These are phyloP conservation scores for Aspergillus alliaceus DNA, from an alignment of 2,329 filamentous ascomycete species.

Conservation along the genomic window DNA sequence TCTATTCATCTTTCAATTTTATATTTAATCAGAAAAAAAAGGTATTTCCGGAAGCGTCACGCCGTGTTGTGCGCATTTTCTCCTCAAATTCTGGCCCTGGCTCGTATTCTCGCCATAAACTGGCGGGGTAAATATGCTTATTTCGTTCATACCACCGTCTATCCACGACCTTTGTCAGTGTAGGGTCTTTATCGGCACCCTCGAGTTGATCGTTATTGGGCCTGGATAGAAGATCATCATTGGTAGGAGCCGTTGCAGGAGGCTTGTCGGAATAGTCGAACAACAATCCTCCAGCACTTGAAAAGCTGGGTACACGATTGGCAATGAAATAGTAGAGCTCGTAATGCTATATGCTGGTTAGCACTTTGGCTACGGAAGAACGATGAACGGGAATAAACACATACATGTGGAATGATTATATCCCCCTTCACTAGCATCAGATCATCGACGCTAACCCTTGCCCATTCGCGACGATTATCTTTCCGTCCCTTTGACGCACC, in stretches of 20 bases:
- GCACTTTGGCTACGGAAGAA: slow-evolving; percentile 1
- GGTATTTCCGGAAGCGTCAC: slow-evolving; percentile 84
- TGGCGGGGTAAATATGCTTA: slow-evolving; percentile 97
- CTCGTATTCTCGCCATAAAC: slow-evolving; percentile 93
- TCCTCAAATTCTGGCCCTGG: slow-evolving; percentile 73
- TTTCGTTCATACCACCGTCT: slow-evolving; percentile 95
- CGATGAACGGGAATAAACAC: slow-evolving; percentile 37
- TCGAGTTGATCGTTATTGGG: slow-evolving; percentile 63
- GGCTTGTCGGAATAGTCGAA: slow-evolving; percentile 70
- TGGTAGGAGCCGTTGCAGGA: slow-evolving; percentile 24
- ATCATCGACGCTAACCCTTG: slow-evolving; percentile 90
- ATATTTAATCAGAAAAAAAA: slow-evolving; percentile 69
- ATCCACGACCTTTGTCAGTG: slow-evolving; percentile 89
- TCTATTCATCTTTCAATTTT: slow-evolving; percentile 8
- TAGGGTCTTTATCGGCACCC: slow-evolving; percentile 74
- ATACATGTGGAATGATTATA: slow-evolving; percentile 89
- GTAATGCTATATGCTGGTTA: slow-evolving; percentile 67
- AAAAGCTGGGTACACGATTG: slow-evolving; percentile 65
- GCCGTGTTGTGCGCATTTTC: slow-evolving; percentile 68
- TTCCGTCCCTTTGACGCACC: slow-evolving; percentile 47
- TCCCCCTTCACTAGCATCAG: slow-evolving; percentile 88
- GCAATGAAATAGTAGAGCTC: slow-evolving; percentile 97
- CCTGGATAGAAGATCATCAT: slow-evolving; percentile 44
- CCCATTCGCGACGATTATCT: slow-evolving; percentile 78
- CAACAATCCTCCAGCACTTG: slow-evolving; percentile 71